phyloP scores from a whole-genome alignment of 805 yeast genomes.

The Kodamaea hsintzibuensis region DNA sequence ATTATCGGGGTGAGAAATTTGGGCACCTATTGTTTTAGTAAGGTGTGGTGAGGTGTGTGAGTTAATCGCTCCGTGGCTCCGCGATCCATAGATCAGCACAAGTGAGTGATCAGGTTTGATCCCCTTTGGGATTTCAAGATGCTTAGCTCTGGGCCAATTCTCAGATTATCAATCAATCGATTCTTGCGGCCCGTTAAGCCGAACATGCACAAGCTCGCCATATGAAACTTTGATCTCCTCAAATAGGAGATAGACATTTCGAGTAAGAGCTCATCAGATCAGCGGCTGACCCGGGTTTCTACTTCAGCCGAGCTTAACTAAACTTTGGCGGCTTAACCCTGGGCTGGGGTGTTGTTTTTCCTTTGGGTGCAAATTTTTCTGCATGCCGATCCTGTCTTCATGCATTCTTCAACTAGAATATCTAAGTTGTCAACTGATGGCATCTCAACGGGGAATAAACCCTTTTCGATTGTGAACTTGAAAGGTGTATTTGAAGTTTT shows the following conservation, averaged over 20 bases:
- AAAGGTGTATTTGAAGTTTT: background rate
- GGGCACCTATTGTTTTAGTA: background rate
- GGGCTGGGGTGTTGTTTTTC: background rate
- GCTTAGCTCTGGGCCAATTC: background rate
- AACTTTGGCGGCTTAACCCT: background rate
- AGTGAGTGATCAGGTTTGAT: no score
- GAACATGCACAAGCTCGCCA: background rate
- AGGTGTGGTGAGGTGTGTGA: background rate
- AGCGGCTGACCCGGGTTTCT: background rate
- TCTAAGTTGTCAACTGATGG: background rate
- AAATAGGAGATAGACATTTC: background rate
- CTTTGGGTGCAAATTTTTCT: background rate
- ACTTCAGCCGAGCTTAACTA: background rate
- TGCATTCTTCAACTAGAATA: background rate
- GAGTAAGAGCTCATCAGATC: background rate
- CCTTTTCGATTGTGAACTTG: background rate
- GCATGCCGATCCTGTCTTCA: background rate
- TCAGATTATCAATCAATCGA: background rate
- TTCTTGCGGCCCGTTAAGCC: background rate
- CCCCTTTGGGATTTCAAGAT: background rate
- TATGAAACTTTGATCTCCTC: background rate
- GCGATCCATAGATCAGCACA: background rate
- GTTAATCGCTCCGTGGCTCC: background rate
- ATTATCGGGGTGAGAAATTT: background rate
- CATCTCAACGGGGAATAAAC: background rate